Conservation (phyloP, 164 flowering plant genomes). For the Amborella trichopoda region DNA sequence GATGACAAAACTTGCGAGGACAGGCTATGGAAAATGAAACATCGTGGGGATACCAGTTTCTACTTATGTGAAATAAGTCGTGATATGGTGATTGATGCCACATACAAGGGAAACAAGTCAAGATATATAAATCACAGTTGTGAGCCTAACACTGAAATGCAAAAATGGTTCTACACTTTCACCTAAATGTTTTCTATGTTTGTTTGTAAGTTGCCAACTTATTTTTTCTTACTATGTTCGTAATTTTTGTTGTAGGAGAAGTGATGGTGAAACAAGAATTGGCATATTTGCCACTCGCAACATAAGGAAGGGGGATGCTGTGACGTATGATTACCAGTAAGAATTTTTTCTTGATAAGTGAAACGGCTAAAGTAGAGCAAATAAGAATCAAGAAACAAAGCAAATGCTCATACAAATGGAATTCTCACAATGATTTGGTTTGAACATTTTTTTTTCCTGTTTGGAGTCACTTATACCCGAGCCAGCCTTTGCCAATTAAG, state of each 20-base stretch:
- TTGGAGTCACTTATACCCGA: no score
- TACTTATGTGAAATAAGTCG: conserved; percentile 92
- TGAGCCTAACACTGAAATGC: conserved; percentile 97
- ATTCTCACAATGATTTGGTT: no score
- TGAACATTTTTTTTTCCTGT: no score
- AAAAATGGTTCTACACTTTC: conserved; percentile 60
- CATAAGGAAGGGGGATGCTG: conserved; percentile 77
- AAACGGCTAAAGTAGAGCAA: no score
- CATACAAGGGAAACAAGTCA: conserved; percentile 94
- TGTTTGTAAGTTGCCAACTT: background rate
- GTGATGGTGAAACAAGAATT: conserved; percentile 94
- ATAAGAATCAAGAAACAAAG: no score
- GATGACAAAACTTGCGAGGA: conserved; percentile 97
- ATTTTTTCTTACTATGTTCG: background rate
- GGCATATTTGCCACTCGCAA: conserved; percentile 91
- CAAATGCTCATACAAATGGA: no score
- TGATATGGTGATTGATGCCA: conserved; percentile 99
- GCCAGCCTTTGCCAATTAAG: no score
- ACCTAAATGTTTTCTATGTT: background rate
- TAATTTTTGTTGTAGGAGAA: conserved; percentile 43
- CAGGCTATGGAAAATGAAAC: conserved; percentile 98
- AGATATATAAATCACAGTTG: conserved; percentile 98
- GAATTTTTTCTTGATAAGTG: background rate
- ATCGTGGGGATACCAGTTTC: conserved; percentile 87
- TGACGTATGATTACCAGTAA: conserved; percentile 97